Percentiles rank a stretch among this genome's conserved stretches.
Evolutionary conservation across 2,329 filamentous ascomycete species (phyloP).

Genomic region (Pseudocercospora eumusae): DNA sequence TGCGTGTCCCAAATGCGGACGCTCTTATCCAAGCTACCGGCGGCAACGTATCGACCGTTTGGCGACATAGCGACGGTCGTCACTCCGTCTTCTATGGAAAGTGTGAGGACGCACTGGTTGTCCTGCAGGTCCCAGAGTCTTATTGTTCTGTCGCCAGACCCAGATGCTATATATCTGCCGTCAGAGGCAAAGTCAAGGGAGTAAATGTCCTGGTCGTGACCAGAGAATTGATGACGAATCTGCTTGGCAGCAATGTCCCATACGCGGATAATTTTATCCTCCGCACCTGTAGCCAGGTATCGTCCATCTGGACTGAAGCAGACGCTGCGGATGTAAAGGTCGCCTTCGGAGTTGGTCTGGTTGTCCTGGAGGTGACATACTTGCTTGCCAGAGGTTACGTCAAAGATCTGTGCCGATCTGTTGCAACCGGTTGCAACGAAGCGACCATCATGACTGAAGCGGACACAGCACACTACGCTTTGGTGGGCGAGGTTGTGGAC

Average conservation of each 20-base stretch:
- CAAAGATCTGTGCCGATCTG: slow-evolving; percentile 97
- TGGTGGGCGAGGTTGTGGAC: slow-evolving; percentile 91
- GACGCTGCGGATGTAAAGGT: slow-evolving; percentile 95
- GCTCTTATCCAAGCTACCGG: slow-evolving; percentile 94
- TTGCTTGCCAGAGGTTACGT: slow-evolving; percentile 82
- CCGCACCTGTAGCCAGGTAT: slow-evolving; percentile 91
- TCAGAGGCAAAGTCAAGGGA: slow-evolving; percentile 93
- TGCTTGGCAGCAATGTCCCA: slow-evolving; percentile 86
- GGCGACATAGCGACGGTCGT: slow-evolving; percentile 97
- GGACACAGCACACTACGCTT: slow-evolving; percentile 96
- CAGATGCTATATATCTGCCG: slow-evolving; percentile 90
- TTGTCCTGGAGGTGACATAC: slow-evolving; percentile 90
- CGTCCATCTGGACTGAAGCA: slow-evolving; percentile 97
- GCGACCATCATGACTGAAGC: slow-evolving; percentile 93
- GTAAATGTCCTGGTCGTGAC: slow-evolving; percentile 98
- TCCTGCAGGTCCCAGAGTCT: slow-evolving; percentile 94
- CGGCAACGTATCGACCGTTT: slow-evolving; percentile 89
- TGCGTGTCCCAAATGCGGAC: slow-evolving; percentile 95
- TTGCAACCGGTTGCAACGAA: slow-evolving; percentile 97
- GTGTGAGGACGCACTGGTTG: slow-evolving; percentile 76
- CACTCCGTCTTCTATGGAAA: slow-evolving; percentile 94
- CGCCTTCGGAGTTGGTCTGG: slow-evolving; percentile 79
- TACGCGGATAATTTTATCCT: slow-evolving; percentile 95
- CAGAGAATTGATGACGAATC: slow-evolving; percentile 91
- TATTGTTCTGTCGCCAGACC: slow-evolving; percentile 90